phyloP scores from a whole-genome alignment of 208 protist species.

The Crithidia expoeki region DNA sequence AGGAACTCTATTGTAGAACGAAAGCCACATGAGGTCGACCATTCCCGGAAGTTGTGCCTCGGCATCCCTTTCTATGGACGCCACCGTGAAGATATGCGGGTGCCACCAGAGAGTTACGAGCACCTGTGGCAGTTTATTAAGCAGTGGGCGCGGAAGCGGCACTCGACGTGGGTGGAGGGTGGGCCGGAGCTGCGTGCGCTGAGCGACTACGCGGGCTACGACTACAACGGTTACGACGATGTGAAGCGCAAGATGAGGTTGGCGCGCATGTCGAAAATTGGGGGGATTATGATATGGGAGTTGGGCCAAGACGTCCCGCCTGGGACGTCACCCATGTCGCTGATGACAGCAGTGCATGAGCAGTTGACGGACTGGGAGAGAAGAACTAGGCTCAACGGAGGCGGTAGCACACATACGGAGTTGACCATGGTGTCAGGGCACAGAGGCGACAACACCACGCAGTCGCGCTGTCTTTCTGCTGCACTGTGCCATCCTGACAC shows the following conservation, averaged over 20 bases:
- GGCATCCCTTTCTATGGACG: conserved; percentile 73
- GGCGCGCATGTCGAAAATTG: conserved; percentile 41
- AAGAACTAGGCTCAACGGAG: neutral
- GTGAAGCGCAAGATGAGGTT: conserved; percentile 61
- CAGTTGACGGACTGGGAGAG: conserved; percentile 46
- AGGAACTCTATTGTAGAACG: neutral
- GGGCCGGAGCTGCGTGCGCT: conserved; percentile 33
- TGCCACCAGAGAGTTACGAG: conserved; percentile 48
- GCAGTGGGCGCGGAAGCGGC: conserved; percentile 39
- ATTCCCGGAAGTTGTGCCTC: conserved; percentile 54
- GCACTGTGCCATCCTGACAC: neutral
- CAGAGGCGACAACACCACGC: neutral
- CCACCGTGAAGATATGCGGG: conserved; percentile 29
- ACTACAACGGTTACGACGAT: conserved; percentile 47
- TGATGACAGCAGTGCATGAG: conserved; percentile 58
- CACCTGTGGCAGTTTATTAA: conserved; percentile 41
- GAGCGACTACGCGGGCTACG: conserved; percentile 45
- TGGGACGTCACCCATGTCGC: conserved; percentile 44
- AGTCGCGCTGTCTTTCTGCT: neutral
- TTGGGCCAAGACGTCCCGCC: conserved; percentile 69
- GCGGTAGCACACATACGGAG: too few species aligned
- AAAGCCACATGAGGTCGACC: conserved; percentile 1
- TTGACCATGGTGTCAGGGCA: neutral
- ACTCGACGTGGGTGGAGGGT: conserved; percentile 31
- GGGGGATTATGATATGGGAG: conserved; percentile 82